Conservation (phyloP, 2,329 filamentous ascomycete species). For the Oidium heveae region DNA sequence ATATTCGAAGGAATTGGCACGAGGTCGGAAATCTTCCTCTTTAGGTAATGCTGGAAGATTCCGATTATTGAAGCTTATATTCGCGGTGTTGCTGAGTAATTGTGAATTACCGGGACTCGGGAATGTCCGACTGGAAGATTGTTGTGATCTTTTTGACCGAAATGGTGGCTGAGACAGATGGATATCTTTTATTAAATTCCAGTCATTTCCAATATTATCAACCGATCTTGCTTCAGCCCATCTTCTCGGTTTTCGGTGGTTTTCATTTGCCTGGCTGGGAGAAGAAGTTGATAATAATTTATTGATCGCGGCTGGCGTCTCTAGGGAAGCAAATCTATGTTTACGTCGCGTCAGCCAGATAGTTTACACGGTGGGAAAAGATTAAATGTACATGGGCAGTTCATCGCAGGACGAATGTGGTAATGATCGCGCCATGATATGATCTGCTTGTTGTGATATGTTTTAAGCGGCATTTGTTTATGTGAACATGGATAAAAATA, state of each 20-base stretch:
- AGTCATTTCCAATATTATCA: conserved; percentile 81
- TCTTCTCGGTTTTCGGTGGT: conserved; percentile 73
- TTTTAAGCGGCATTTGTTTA: conserved; percentile 6
- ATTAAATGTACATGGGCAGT: conserved; percentile 8
- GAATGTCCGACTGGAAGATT: too few species aligned
- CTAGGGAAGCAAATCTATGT: too few species aligned
- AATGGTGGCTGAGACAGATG: not conserved
- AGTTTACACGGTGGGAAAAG: not conserved
- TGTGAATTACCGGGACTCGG: conserved; percentile 11
- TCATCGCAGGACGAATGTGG: conserved; percentile 11
- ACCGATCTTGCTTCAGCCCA: conserved; percentile 78
- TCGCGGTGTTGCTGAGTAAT: conserved; percentile 14
- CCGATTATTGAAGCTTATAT: conserved; percentile 11
- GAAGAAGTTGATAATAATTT: conserved; percentile 12
- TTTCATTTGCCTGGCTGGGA: conserved; percentile 35
- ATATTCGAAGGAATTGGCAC: conserved; percentile 25
- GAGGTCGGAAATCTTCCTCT: conserved; percentile 5
- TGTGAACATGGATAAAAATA: not conserved
- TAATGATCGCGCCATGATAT: conserved; percentile 13
- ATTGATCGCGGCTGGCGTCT: too few species aligned
- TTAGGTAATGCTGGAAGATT: conserved; percentile 10
- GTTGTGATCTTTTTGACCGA: conserved; percentile 12
- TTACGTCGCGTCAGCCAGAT: too few species aligned
- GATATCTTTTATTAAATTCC: conserved; percentile 32
- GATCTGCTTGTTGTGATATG: conserved; percentile 4